These are phyloP conservation scores for Rubia balearica DNA, from an alignment of 305 asterid species.

Conservation along the genomic window DNA sequence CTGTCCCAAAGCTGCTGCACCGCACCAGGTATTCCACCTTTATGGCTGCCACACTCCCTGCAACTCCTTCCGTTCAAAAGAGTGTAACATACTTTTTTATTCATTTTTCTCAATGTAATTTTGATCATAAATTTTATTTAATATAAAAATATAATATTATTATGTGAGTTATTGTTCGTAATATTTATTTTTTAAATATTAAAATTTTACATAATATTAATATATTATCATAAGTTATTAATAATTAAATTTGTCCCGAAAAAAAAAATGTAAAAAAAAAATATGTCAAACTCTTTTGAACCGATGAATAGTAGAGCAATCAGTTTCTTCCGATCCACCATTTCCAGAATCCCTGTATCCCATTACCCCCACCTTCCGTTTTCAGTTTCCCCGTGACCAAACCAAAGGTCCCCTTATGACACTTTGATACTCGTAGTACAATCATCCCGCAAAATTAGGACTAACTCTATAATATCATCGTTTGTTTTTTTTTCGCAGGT, in stretches of 20 bases:
- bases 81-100: too few relatives aligned
- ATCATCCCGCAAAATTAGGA: neutral
- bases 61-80: too few relatives aligned
- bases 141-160: too few relatives aligned
- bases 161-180: too few relatives aligned
- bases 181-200: too few relatives aligned
- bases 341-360: slow-evolving; percentile 14
- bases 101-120: too few relatives aligned
- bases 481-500: slow-evolving; percentile 31
- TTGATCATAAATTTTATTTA: too few relatives aligned
- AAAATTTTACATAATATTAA: too few relatives aligned
- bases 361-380: slow-evolving; percentile 20
- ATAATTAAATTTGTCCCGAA: too few relatives aligned
- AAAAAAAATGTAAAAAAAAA: too few relatives aligned
- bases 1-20: neutral
- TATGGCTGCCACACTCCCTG: slow-evolving; percentile 49
- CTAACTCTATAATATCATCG: neutral
- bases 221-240: too few relatives aligned
- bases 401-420: slow-evolving; percentile 35
- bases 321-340: slow-evolving; percentile 35
- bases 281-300: too few relatives aligned
- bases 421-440: neutral
- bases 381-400: slow-evolving; percentile 26
- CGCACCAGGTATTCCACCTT: neutral
- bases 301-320: slow-evolving; percentile 19